phyloP scores from a whole-genome alignment of 2,329 filamentous ascomycete genomes.

The Dothiorella sarmentorum region DNA sequence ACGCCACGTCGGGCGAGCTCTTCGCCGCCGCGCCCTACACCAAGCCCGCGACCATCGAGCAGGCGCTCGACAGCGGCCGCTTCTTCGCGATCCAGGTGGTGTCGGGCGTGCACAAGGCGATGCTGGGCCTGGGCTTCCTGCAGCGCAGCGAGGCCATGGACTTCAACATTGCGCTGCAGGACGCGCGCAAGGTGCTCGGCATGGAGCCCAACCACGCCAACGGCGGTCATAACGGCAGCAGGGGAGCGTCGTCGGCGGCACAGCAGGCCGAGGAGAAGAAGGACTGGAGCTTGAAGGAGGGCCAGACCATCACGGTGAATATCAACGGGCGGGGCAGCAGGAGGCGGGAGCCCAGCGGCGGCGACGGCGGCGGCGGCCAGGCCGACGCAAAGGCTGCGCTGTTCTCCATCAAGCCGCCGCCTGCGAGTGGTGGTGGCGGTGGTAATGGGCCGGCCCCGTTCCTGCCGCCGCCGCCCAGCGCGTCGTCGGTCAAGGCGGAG shows the following conservation, averaged over 20 bases:
- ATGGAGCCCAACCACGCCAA: conserved; percentile 42
- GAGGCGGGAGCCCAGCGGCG: not conserved
- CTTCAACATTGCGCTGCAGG: conserved; percentile 75
- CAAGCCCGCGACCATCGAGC: conserved; percentile 63
- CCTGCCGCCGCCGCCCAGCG: conserved; percentile 66
- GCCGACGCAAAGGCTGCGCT: conserved; percentile 43
- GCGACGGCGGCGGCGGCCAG: conserved; percentile 27
- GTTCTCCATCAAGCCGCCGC: conserved; percentile 76
- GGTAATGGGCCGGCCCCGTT: conserved; percentile 37
- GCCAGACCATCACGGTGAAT: conserved; percentile 83
- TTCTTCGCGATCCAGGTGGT: conserved; percentile 86
- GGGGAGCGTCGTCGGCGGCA: conserved; percentile 24
- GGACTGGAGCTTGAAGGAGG: conserved; percentile 84
- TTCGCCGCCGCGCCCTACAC: conserved; percentile 84
- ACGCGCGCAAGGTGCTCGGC: conserved; percentile 67
- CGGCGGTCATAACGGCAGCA: conserved; percentile 15
- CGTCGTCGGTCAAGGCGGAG: conserved; percentile 59
- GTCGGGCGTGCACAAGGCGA: conserved; percentile 69
- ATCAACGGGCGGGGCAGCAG: conserved; percentile 57
- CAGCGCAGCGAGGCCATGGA: conserved; percentile 84
- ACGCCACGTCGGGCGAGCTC: conserved; percentile 66
- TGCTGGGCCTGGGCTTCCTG: conserved; percentile 82
- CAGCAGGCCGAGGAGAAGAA: conserved; percentile 52
- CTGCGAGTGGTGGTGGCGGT: conserved; percentile 28
- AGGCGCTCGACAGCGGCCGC: conserved; percentile 72